These are phyloP conservation scores for Candida hispaniensis DNA, from an alignment of 805 yeast species.

Conservation along the genomic window DNA sequence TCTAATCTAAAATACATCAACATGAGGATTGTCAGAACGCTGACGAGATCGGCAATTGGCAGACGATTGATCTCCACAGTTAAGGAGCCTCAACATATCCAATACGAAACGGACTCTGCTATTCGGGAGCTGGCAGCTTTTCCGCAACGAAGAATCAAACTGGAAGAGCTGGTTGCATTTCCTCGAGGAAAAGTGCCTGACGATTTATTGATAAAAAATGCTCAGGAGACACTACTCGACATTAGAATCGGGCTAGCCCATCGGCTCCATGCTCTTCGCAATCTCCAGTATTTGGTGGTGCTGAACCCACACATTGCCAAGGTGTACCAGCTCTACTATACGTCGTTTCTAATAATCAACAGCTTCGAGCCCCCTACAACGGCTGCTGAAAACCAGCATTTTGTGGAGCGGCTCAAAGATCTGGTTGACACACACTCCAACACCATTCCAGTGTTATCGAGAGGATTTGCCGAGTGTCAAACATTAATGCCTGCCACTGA, in stretches of 20 bases:
- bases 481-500: constrained; percentile 36
- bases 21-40: too few species aligned
- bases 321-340: constrained; percentile 61
- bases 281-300: constrained; percentile 72
- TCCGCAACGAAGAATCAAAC: constrained; percentile 6
- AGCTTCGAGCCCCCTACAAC: constrained; percentile 37
- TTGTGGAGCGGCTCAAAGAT: constrained; percentile 43
- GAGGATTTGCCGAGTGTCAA: constrained; percentile 66
- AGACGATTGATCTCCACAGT: too few species aligned
- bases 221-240: constrained; percentile 22
- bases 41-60: too few species aligned
- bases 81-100: too few species aligned
- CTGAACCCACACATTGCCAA: constrained; percentile 78
- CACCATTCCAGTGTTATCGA: constrained; percentile 68
- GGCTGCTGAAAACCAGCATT: constrained; percentile 42
- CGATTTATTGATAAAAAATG: constrained; percentile 26
- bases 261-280: constrained; percentile 57
- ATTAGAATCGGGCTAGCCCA: constrained; percentile 42
- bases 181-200: constrained; percentile 16
- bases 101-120: constrained; percentile 7
- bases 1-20: too few species aligned
- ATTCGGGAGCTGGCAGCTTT: constrained; percentile 5
- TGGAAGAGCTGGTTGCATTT: constrained; percentile 11
- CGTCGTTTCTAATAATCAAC: constrained; percentile 48
- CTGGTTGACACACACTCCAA: constrained; percentile 73